Evolutionary conservation across 192 early-diverging fungal species (phyloP).

Genomic region (Mortierella claussenii): DNA sequence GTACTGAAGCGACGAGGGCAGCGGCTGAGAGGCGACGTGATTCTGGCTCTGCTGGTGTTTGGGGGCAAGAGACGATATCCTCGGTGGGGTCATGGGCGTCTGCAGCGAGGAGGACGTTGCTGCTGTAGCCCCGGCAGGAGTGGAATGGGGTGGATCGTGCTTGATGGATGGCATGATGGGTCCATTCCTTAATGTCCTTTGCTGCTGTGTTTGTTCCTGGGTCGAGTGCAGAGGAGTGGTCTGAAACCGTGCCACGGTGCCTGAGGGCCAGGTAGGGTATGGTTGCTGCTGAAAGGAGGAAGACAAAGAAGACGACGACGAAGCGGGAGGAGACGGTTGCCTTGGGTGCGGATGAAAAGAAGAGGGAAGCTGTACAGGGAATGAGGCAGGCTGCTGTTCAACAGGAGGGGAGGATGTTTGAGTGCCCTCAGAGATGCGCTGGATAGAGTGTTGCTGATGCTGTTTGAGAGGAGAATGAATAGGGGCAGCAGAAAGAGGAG

Average conservation of each 20-base stretch:
- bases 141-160: slow-evolving; percentile 12
- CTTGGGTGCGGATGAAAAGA: too few relatives aligned
- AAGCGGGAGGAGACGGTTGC: neutral
- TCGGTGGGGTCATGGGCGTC: slow-evolving; percentile 38
- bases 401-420: neutral
- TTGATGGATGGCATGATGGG: slow-evolving; percentile 10
- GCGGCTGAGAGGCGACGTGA: slow-evolving; percentile 8
- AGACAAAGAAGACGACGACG: neutral
- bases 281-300: neutral
- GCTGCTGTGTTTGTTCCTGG: slow-evolving; percentile 11
- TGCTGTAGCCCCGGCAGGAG: slow-evolving; percentile 16
- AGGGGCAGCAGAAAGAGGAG: too few relatives aligned
- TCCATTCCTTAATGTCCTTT: too few relatives aligned
- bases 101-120: slow-evolving; percentile 8
- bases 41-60: neutral
- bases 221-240: neutral
- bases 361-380: neutral
- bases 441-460: too few relatives aligned
- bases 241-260: slow-evolving; percentile 20
- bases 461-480: neutral
- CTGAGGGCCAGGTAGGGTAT: slow-evolving; percentile 24
- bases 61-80: slow-evolving; percentile 35
- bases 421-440: too few relatives aligned
- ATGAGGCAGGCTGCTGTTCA: too few relatives aligned
- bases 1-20: slow-evolving; percentile 6